phyloP scores from a whole-genome alignment of 345 rosid species.

The Kernera saxatilis region DNA sequence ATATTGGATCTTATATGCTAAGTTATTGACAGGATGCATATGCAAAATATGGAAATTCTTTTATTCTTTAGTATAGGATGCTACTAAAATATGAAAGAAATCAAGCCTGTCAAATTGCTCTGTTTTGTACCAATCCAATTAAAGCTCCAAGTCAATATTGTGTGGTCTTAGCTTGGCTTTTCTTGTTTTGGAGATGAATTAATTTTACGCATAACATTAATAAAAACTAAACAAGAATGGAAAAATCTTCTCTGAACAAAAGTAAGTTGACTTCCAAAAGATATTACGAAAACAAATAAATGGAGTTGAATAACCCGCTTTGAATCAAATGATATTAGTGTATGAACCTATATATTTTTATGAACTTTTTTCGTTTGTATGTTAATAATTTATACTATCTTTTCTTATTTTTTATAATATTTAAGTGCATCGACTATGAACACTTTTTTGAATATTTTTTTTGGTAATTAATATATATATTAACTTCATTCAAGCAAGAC shows the following conservation, averaged over 20 bases:
- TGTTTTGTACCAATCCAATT: not conserved
- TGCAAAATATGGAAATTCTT: not conserved
- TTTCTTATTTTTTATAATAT: too few relatives aligned
- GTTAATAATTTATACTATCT: too few relatives aligned
- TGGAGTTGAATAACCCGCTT: not conserved
- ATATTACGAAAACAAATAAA: not conserved
- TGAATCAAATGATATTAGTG: too few relatives aligned
- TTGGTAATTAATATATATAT: too few relatives aligned
- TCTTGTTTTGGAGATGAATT: not conserved
- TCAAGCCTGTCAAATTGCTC: not conserved
- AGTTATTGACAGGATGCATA: not conserved
- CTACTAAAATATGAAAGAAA: not conserved
- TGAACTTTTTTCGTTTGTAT: too few relatives aligned
- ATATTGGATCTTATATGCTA: not conserved
- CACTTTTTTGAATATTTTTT: too few relatives aligned
- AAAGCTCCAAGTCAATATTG: not conserved
- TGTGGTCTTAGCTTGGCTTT: not conserved
- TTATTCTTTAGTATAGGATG: not conserved
- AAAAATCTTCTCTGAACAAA: not conserved
- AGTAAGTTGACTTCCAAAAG: too few relatives aligned
- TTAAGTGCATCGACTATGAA: too few relatives aligned
- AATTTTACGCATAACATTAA: not conserved
- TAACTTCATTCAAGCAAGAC: too few relatives aligned
- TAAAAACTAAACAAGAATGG: not conserved
- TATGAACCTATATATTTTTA: too few relatives aligned